These are phyloP conservation scores for Acacia acuminata DNA, from an alignment of 306 rosid genomes.

Conservation along the genomic window DNA sequence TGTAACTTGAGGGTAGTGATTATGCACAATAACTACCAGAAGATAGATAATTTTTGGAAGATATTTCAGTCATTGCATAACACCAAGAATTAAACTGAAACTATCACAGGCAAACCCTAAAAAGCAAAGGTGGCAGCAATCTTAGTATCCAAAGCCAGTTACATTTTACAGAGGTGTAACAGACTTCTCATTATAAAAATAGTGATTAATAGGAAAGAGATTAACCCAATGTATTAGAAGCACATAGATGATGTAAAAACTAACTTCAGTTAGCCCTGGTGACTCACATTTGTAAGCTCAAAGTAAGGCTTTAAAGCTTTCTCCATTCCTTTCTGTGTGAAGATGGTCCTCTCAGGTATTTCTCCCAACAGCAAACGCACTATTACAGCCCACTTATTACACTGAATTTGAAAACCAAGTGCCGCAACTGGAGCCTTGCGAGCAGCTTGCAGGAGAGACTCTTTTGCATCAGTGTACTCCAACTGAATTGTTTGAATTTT, in stretches of 20 bases:
- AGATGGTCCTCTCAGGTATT: constrained; percentile 96
- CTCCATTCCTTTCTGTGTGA: constrained; percentile 98
- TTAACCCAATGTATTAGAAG: neutral
- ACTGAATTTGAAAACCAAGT: constrained; percentile 93
- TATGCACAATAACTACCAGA: neutral
- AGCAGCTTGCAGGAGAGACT: constrained; percentile 96
- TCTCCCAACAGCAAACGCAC: constrained; percentile 94
- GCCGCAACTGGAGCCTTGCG: constrained; percentile 97
- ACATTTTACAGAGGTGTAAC: neutral
- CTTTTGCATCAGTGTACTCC: constrained; percentile 98
- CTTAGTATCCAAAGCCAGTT: neutral
- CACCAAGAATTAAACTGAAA: neutral
- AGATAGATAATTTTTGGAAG: neutral
- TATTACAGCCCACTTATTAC: constrained; percentile 98
- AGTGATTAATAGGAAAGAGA: neutral
- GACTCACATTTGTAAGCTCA: constrained; percentile 94
- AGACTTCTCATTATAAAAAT: neutral
- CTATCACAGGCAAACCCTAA: neutral
- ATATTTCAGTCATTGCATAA: neutral
- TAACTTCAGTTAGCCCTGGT: constrained; percentile 6
- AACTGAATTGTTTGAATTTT: constrained; percentile 93
- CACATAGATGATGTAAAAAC: constrained; percentile 3
- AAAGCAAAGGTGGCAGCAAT: neutral
- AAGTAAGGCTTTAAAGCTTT: constrained; percentile 94
- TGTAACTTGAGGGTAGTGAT: neutral